Evolutionary conservation across 345 rosid species (phyloP).

Genomic region (Litchi chinensis): DNA sequence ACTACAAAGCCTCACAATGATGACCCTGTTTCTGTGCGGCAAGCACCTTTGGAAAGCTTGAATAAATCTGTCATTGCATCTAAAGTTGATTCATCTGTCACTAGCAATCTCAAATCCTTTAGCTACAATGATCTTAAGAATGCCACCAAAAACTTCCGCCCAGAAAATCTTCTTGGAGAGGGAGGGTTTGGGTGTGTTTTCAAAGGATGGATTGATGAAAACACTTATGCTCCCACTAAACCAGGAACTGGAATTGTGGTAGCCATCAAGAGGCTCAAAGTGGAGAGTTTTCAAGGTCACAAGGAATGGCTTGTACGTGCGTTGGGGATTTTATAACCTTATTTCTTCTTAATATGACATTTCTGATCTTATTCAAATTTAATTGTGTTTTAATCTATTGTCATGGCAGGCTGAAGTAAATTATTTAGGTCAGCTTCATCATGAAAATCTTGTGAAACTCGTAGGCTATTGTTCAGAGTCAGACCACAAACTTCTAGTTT

Average conservation of each 20-base stretch:
- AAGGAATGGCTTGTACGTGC: constrained; percentile 77
- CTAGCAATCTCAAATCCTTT: constrained; percentile 52
- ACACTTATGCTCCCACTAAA: constrained; percentile 56
- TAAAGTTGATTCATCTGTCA: constrained; percentile 27
- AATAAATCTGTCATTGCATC: constrained; percentile 24
- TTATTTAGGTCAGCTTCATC: constrained; percentile 74
- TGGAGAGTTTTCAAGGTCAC: constrained; percentile 74
- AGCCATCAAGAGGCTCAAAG: constrained; percentile 63
- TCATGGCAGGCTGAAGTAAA: constrained; percentile 72
- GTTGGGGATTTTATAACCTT: background rate
- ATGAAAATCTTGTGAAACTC: constrained; percentile 82
- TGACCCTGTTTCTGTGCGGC: constrained; percentile 14
- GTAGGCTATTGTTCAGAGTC: constrained; percentile 76
- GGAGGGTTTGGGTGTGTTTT: constrained; percentile 74
- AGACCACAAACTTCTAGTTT: constrained; percentile 73
- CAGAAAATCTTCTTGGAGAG: constrained; percentile 61
- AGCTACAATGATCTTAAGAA: constrained; percentile 54
- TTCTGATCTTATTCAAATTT: background rate
- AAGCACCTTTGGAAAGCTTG: constrained; percentile 25
- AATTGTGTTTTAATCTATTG: constrained; percentile 2
- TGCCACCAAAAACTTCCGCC: constrained; percentile 61
- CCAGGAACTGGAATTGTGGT: constrained; percentile 59
- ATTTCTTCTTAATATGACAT: constrained; percentile 1
- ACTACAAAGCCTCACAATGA: constrained; percentile 26
- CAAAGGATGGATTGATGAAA: constrained; percentile 67